phyloP scores from a whole-genome alignment of 257 asterid genomes.

The Capsicum rhomboideum region DNA sequence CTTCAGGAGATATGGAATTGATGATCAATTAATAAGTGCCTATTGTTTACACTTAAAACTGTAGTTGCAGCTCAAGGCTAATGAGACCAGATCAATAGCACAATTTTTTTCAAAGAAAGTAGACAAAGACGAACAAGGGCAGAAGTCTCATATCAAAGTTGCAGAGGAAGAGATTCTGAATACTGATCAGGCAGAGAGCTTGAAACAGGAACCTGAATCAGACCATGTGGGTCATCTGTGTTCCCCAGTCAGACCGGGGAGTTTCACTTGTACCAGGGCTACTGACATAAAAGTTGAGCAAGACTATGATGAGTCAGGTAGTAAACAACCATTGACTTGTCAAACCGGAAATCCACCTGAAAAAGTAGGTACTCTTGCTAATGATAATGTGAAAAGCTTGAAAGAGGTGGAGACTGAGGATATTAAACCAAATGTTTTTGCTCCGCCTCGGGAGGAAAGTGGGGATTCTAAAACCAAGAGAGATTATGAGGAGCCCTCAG shows the following conservation, averaged over 20 bases:
- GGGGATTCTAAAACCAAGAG: slow-evolving; percentile 16
- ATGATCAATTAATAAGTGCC: not conserved
- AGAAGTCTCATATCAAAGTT: slow-evolving; percentile 16
- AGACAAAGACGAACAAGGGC: slow-evolving; percentile 12
- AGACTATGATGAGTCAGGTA: slow-evolving; percentile 20
- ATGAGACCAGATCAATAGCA: slow-evolving; percentile 56
- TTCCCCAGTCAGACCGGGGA: slow-evolving; percentile 1
- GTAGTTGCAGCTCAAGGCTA: slow-evolving; percentile 57
- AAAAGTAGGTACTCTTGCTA: slow-evolving; percentile 31
- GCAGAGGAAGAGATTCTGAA: slow-evolving; percentile 23
- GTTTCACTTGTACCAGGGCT: slow-evolving; percentile 12
- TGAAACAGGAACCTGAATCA: slow-evolving; percentile 32
- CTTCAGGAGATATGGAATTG: not conserved
- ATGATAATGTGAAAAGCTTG: slow-evolving; percentile 6
- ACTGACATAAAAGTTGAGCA: slow-evolving; percentile 20
- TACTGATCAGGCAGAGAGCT: slow-evolving; percentile 15
- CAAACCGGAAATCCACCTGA: slow-evolving; percentile 22
- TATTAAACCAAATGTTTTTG: not conserved
- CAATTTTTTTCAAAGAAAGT: slow-evolving; percentile 66
- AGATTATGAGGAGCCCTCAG: slow-evolving; percentile 18
- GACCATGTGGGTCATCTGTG: slow-evolving; percentile 7
- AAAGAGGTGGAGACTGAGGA: slow-evolving; percentile 10
- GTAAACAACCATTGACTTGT: slow-evolving; percentile 18
- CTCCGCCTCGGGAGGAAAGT: slow-evolving; percentile 3
- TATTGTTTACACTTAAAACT: not conserved